Evolutionary conservation across 345 rosid genomes (phyloP), one percentile per base, ranked within the genome.

Genomic region (Luvunga scandens): DNA sequence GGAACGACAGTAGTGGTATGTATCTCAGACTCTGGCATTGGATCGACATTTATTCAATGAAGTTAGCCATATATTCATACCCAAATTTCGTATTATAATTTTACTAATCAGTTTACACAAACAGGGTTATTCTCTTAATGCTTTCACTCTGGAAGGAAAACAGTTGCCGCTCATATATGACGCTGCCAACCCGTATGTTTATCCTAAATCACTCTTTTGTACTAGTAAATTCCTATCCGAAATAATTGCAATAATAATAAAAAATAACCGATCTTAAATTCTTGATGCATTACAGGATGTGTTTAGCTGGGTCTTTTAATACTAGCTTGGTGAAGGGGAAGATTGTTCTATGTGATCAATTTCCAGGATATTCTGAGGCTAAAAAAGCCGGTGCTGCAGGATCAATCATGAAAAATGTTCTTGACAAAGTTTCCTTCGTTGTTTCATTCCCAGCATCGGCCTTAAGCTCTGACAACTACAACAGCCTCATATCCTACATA

Each of bases 111-210:
- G 2, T 53, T 45, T 66, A 13, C 25, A 3, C n/a, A 8, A 77
- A 75, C 75, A 87, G 92, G 88, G 90, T 8, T 36, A 12, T 28
- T 80, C 89, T 14, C 53, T 89, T 12, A 86, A 84, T 75, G 19
- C 81, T 18, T 84, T 84, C 33, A 80, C 73, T 42, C 33, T 81
- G 9, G 55, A 80, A 34, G 81, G 82, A 71, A 80, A 38, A 48
- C 24, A 60, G 5, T 74, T 72, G 39, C 92, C 89, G 10, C 62
- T 89, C 7, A 74, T 83, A 36, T 66, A 77, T 19, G 88, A 85
- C 69, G 0, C 36, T 66, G 3, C 0, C 13, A 79, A 75, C 10
- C 14, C 74, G 90, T 85, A 72, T 34, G 83, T 81, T 78, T 69
- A 66, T 4, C 19, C 22, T 53, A 63, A 63, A 8, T 16, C 1